These are phyloP conservation scores for Nitzschia inconspicua DNA, from an alignment of 108 stramenopile genomes.

Conservation along the genomic window DNA sequence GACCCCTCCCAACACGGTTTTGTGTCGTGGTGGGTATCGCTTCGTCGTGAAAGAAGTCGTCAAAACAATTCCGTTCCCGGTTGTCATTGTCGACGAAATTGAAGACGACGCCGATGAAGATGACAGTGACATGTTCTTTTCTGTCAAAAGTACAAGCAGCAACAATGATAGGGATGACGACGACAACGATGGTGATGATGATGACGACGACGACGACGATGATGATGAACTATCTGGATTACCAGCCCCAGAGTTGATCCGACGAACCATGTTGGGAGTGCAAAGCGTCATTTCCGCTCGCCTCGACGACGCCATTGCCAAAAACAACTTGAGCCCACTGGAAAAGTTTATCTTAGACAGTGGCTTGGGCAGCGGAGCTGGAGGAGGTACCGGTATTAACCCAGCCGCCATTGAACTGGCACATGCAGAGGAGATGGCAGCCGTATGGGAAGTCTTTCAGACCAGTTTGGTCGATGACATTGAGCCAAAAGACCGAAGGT, in stretches of 20 bases:
- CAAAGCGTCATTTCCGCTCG: constrained; percentile 36
- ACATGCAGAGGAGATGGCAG: constrained; percentile 66
- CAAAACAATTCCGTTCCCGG: constrained; percentile 65
- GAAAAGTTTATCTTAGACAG: constrained; percentile 72
- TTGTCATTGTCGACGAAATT: constrained; percentile 80
- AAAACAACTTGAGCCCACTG: constrained; percentile 45
- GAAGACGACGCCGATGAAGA: constrained; percentile 53
- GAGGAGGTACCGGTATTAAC: neutral
- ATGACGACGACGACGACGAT: constrained; percentile 55
- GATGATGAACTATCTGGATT: constrained; percentile 29
- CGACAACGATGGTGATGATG: constrained; percentile 36
- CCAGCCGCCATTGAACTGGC: constrained; percentile 31
- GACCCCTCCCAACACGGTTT: constrained; percentile 34
- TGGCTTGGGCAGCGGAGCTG: neutral
- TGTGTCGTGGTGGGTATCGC: constrained; percentile 65
- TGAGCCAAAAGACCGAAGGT: constrained; percentile 39
- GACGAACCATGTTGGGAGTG: constrained; percentile 32
- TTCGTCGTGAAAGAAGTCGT: constrained; percentile 74
- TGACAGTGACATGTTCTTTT: constrained; percentile 10
- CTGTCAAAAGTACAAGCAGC: neutral
- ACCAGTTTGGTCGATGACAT: constrained; percentile 57
- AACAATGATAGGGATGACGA: constrained; percentile 19
- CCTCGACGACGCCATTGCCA: constrained; percentile 35
- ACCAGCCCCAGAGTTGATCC: constrained; percentile 39
- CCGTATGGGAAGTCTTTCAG: constrained; percentile 58